phyloP scores from a whole-genome alignment of 768 basidiomycete genomes.

The Amanita polypyramis region DNA sequence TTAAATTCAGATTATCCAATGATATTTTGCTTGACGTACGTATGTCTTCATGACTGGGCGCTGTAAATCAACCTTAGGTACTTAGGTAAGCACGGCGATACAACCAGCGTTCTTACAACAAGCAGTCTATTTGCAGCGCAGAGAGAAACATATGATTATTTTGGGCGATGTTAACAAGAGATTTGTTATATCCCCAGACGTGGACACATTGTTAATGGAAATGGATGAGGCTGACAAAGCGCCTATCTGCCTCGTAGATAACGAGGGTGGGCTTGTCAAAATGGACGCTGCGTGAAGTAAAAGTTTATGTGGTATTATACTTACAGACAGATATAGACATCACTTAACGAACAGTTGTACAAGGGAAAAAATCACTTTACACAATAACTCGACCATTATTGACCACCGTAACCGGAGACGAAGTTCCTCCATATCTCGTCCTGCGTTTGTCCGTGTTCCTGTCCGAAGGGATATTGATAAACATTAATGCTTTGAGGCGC shows the following conservation, averaged over 20 bases:
- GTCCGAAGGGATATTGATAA: slow-evolving; percentile 6
- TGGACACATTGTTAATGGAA: slow-evolving; percentile 60
- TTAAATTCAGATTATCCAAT: slow-evolving; percentile 78
- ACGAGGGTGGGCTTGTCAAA: slow-evolving; percentile 38
- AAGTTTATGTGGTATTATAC: not conserved
- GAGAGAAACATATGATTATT: slow-evolving; percentile 49
- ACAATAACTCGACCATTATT: not conserved
- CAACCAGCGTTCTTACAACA: slow-evolving; percentile 87
- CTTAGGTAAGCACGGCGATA: slow-evolving; percentile 70
- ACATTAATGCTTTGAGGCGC: not conserved
- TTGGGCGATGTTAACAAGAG: slow-evolving; percentile 83
- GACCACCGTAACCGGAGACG: slow-evolving; percentile 19
- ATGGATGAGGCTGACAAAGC: slow-evolving; percentile 44
- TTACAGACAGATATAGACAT: not conserved
- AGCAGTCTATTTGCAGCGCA: slow-evolving; percentile 60
- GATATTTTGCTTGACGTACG: slow-evolving; percentile 78
- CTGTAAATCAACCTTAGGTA: not conserved
- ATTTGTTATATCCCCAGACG: slow-evolving; percentile 76
- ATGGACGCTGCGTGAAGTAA: slow-evolving; percentile 32
- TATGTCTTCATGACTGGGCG: slow-evolving; percentile 4
- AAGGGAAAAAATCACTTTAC: not conserved
- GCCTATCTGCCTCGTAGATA: slow-evolving; percentile 19
- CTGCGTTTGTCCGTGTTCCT: slow-evolving; percentile 20
- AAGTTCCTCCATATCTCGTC: slow-evolving; percentile 31
- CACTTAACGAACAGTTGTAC: not conserved